A percentile compares a stretch with the other conserved stretches of the same genome.
These are phyloP conservation scores for Neofusicoccum sp. DNA, from an alignment of 2,329 filamentous ascomycete species.

Conservation along the genomic window DNA sequence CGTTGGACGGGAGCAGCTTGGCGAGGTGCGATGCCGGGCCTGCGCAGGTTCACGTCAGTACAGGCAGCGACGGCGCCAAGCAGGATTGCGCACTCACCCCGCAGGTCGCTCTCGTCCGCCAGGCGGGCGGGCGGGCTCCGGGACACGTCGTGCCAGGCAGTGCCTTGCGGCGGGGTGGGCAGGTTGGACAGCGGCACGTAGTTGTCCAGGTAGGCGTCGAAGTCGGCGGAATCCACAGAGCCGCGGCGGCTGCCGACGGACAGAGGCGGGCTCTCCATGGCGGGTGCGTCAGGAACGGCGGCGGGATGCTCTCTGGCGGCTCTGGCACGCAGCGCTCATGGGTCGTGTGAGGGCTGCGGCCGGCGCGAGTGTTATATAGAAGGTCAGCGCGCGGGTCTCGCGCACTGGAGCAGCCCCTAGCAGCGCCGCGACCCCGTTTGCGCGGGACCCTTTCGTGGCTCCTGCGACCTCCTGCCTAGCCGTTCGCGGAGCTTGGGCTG, in stretches of 20 bases:
- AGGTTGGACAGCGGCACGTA: conserved; percentile 40
- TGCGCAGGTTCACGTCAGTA: conserved; percentile 21
- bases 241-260: conserved; percentile 15
- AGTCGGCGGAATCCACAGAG: conserved; percentile 34
- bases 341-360: conserved; percentile 3
- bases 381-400: conserved; percentile 4
- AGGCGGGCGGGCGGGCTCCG: background rate
- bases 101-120: conserved; percentile 10
- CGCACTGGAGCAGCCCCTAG: conserved; percentile 14
- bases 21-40: conserved; percentile 35
- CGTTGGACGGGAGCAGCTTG: conserved; percentile 36
- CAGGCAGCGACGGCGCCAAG: background rate
- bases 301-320: background rate
- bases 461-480: conserved; percentile 18
- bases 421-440: conserved; percentile 12
- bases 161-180: conserved; percentile 37
- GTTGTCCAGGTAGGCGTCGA: conserved; percentile 39
- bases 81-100: conserved; percentile 7
- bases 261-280: conserved; percentile 20
- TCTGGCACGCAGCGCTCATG: background rate
- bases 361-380: conserved; percentile 12
- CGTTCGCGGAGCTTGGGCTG: conserved; percentile 17
- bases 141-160: background rate
- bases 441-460: conserved; percentile 13
- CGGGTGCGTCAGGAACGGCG: background rate